phyloP scores from a whole-genome alignment of 2,329 filamentous ascomycete species.

The Epichloe glyceriae region DNA sequence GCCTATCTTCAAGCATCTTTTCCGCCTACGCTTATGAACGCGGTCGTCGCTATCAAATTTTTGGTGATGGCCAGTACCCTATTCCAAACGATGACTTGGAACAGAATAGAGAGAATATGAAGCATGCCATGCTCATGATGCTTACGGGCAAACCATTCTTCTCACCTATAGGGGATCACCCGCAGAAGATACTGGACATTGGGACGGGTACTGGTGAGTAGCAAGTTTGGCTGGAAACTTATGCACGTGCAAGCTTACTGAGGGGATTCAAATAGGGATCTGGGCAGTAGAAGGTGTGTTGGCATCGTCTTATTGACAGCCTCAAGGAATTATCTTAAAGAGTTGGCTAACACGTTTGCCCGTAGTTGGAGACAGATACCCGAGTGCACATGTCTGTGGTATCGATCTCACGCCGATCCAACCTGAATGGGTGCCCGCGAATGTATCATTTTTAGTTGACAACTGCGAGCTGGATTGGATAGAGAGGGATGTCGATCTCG shows the following conservation, averaged over 20 bases:
- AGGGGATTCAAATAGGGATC: constrained; percentile 4
- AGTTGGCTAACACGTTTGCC: background rate
- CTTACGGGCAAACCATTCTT: constrained; percentile 24
- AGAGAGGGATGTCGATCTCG: constrained; percentile 14
- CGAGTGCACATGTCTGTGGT: constrained; percentile 23
- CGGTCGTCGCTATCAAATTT: constrained; percentile 19
- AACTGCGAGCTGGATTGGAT: constrained; percentile 21
- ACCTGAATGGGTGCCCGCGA: constrained; percentile 26
- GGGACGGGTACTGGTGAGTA: constrained; percentile 18
- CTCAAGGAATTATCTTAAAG: background rate
- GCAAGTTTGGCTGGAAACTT: background rate
- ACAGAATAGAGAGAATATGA: constrained; percentile 26
- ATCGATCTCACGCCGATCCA: constrained; percentile 28
- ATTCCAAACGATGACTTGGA: constrained; percentile 28
- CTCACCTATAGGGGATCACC: constrained; percentile 25
- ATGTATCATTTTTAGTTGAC: constrained; percentile 26
- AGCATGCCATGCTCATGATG: constrained; percentile 25
- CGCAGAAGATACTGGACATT: constrained; percentile 26
- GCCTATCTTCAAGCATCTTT: constrained; percentile 7
- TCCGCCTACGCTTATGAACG: constrained; percentile 6
- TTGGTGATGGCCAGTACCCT: constrained; percentile 21
- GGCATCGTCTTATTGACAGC: background rate
- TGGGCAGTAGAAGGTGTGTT: constrained; percentile 7
- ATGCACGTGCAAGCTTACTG: background rate
- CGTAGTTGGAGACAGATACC: constrained; percentile 15